A percentile compares a stretch with the other conserved stretches of the same genome.
Conservation (phyloP, 805 yeast genomes). For the Wickerhamomyces bisporus region DNA sequence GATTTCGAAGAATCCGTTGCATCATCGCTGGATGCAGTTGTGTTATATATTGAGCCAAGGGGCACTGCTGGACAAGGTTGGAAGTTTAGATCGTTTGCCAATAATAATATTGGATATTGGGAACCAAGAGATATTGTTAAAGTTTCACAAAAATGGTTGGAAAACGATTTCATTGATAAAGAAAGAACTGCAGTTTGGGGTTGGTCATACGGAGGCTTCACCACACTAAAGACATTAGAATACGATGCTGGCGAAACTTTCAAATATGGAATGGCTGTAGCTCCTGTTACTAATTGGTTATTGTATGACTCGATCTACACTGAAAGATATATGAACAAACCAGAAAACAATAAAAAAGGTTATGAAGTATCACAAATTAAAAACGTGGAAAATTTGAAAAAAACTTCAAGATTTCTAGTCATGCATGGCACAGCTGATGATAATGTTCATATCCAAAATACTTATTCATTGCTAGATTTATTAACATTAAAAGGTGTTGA, state of each 20-base stretch:
- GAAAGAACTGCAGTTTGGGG: slow-evolving; percentile 87
- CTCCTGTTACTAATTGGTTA: slow-evolving; percentile 95
- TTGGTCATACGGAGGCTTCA: slow-evolving; percentile 96
- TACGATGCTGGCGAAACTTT: slow-evolving; percentile 68
- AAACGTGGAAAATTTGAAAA: slow-evolving; percentile 49
- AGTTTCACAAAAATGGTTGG: slow-evolving; percentile 60
- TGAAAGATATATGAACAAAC: slow-evolving; percentile 88
- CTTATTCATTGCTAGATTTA: slow-evolving; percentile 69
- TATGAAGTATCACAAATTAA: slow-evolving; percentile 56
- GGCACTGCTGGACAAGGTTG: slow-evolving; percentile 93
- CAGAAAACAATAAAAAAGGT: slow-evolving; percentile 60
- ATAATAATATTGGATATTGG: slow-evolving; percentile 72
- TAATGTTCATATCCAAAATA: slow-evolving; percentile 92
- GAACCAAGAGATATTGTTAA: slow-evolving; percentile 85
- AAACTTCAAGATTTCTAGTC: slow-evolving; percentile 62
- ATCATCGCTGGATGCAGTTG: slow-evolving; percentile 73
- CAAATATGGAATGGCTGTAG: slow-evolving; percentile 91
- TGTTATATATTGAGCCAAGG: slow-evolving; percentile 92
- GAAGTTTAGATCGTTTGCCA: slow-evolving; percentile 68
- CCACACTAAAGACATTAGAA: slow-evolving; percentile 86
- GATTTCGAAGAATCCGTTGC: slow-evolving; percentile 73
- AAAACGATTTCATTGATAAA: slow-evolving; percentile 51
- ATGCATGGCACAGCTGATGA: slow-evolving; percentile 99
- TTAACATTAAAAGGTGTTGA: slow-evolving; percentile 67
- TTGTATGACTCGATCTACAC: slow-evolving; percentile 92